Conservation (phyloP, 805 yeast species). For the Ogataea haglerorum region DNA sequence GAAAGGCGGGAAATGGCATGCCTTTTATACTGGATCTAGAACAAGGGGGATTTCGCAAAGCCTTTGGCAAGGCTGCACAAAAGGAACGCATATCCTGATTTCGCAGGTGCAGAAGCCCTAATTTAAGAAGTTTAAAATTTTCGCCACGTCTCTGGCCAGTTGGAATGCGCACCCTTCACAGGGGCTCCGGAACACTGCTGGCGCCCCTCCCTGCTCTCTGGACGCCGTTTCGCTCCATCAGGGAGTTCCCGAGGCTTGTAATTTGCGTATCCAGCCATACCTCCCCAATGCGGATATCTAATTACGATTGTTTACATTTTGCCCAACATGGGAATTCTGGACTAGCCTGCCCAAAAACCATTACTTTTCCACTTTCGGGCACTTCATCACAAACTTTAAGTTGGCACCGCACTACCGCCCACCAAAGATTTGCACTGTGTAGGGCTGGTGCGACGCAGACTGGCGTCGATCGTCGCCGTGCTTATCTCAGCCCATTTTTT, state of each 20-base stretch:
- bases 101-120: slow-evolving; percentile 2
- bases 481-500: slow-evolving; percentile 1
- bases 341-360: not conserved
- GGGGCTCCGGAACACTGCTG: not conserved
- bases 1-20: not conserved
- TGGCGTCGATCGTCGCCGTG: not conserved
- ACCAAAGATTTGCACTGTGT: not conserved
- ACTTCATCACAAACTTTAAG: not conserved
- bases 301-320: slow-evolving; percentile 1
- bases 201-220: not conserved
- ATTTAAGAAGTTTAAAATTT: not conserved
- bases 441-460: not conserved
- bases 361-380: not conserved
- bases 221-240: not conserved
- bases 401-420: not conserved
- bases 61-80: slow-evolving; percentile 3
- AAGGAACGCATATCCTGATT: slow-evolving; percentile 7
- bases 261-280: not conserved
- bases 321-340: not conserved
- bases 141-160: not conserved
- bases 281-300: slow-evolving; percentile 6
- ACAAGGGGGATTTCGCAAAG: slow-evolving; percentile 2
- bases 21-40: slow-evolving; percentile 4
- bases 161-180: not conserved
- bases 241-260: not conserved